These are phyloP conservation scores for Thraustochytrium striatum DNA, from an alignment of 352 stramenopile genomes.

Conservation along the genomic window DNA sequence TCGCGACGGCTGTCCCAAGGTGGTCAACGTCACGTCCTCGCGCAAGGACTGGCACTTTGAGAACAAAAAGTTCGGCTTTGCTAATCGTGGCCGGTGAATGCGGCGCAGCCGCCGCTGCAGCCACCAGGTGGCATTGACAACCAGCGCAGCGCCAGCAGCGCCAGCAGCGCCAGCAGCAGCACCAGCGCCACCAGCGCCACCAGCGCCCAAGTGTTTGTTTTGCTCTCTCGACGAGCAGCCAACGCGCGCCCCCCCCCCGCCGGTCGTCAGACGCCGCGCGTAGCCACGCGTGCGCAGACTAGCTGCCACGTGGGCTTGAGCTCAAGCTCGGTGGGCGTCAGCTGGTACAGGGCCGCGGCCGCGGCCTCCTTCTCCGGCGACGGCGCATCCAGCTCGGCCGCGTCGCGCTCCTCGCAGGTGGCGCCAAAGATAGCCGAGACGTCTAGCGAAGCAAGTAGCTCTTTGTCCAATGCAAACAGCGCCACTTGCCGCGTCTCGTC, in stretches of 20 bases:
- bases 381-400: too few relatives aligned
- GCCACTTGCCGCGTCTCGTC: not conserved
- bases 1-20: constrained; percentile 97
- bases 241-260: too few relatives aligned
- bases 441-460: not conserved
- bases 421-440: not conserved
- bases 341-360: too few relatives aligned
- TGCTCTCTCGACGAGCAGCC: too few relatives aligned
- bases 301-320: too few relatives aligned
- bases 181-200: not conserved
- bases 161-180: not conserved
- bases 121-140: not conserved
- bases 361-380: too few relatives aligned
- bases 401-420: too few relatives aligned
- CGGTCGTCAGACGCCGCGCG: too few relatives aligned
- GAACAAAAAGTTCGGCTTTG: constrained; percentile 86
- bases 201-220: not conserved
- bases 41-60: constrained; percentile 97
- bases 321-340: too few relatives aligned
- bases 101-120: not conserved
- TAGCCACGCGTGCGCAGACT: too few relatives aligned
- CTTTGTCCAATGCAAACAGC: not conserved
- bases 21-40: constrained; percentile 89
- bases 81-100: not conserved
- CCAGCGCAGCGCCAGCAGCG: not conserved